These are phyloP conservation scores for Rutstroemia sp. DNA, from an alignment of 2,329 filamentous ascomycete genomes.

Conservation along the genomic window DNA sequence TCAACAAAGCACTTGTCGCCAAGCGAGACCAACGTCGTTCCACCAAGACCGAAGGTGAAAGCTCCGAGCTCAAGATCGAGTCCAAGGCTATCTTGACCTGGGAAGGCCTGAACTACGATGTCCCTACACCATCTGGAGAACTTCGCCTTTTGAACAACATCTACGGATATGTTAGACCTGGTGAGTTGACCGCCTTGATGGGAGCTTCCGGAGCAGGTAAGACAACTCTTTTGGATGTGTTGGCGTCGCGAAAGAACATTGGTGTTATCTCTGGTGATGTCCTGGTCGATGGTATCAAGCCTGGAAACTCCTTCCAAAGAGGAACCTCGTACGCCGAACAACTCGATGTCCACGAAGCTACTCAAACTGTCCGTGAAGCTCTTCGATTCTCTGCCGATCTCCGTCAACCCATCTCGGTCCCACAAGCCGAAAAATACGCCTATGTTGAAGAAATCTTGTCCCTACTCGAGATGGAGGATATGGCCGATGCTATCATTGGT, in stretches of 20 bases:
- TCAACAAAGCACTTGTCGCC: slow-evolving; percentile 55
- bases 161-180: slow-evolving; percentile 53
- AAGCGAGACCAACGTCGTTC: slow-evolving; percentile 51
- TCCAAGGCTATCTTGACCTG: slow-evolving; percentile 72
- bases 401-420: slow-evolving; percentile 51
- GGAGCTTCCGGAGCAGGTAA: slow-evolving; percentile 58
- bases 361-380: slow-evolving; percentile 57
- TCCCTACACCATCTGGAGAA: slow-evolving; percentile 42
- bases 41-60: slow-evolving; percentile 35
- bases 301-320: slow-evolving; percentile 54
- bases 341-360: slow-evolving; percentile 55
- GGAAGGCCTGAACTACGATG: slow-evolving; percentile 76
- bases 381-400: slow-evolving; percentile 59
- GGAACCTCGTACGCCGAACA: slow-evolving; percentile 60
- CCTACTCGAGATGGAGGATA: slow-evolving; percentile 58
- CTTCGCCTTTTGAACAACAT: slow-evolving; percentile 49
- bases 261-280: slow-evolving; percentile 57
- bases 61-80: slow-evolving; percentile 44
- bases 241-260: slow-evolving; percentile 56
- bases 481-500: slow-evolving; percentile 60
- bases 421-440: slow-evolving; percentile 52
- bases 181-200: slow-evolving; percentile 55
- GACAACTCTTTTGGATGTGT: slow-evolving; percentile 57
- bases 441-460: slow-evolving; percentile 60
- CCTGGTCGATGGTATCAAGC: slow-evolving; percentile 51